Conservation (phyloP, 352 stramenopile genomes). For the Albugo candida region DNA sequence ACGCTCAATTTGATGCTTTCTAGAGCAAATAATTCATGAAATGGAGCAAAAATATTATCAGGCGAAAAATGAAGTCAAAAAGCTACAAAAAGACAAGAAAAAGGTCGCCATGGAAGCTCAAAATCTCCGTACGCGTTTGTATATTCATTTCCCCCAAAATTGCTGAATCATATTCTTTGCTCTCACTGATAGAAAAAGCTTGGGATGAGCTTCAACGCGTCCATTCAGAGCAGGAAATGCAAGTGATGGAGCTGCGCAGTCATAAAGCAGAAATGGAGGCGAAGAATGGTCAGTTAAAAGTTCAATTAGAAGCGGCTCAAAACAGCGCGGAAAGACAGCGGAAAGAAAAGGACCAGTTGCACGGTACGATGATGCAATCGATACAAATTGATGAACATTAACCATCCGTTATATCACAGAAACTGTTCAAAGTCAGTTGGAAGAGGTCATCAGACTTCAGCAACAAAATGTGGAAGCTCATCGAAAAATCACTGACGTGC, state of each 20-base stretch:
- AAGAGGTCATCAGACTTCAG: slow-evolving; percentile 28
- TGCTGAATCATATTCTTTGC: no score
- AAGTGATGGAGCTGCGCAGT: no score
- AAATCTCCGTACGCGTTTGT: slow-evolving; percentile 15
- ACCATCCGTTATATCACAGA: background rate
- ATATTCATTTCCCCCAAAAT: no score
- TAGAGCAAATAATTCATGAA: slow-evolving; percentile 65
- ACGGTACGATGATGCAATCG: slow-evolving; percentile 41
- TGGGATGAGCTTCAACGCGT: no score
- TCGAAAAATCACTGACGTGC: slow-evolving; percentile 28
- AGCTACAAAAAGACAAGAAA: no score
- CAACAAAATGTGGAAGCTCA: slow-evolving; percentile 43
- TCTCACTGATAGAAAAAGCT: no score
- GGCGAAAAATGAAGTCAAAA: slow-evolving; percentile 28
- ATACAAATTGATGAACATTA: slow-evolving; percentile 20
- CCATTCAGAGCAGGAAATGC: no score
- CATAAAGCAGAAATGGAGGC: slow-evolving; percentile 1
- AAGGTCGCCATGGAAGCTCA: slow-evolving; percentile 16
- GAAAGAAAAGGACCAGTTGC: slow-evolving; percentile 22
- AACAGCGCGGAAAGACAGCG: slow-evolving; percentile 18
- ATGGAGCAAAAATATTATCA: slow-evolving; percentile 50
- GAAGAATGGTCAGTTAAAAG: slow-evolving; percentile 22
- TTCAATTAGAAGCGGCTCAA: background rate
- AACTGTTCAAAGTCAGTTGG: slow-evolving; percentile 33
- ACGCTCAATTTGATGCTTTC: background rate